Conservation (phyloP, 2,329 filamentous ascomycete species). For the Colletotrichum sojae region DNA sequence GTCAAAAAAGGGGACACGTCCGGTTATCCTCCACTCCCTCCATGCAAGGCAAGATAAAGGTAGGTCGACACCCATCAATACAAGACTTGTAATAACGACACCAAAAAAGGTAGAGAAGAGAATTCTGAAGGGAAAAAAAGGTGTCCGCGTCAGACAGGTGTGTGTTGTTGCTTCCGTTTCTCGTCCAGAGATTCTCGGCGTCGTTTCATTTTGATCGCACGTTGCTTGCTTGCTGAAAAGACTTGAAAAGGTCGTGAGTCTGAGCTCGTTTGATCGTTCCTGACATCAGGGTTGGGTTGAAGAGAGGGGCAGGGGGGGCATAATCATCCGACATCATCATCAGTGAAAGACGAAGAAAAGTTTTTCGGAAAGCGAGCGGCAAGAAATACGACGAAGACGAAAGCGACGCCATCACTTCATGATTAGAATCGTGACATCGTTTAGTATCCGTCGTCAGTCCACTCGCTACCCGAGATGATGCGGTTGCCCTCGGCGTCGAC, state of each 20-base stretch:
- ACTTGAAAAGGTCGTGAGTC: slow-evolving; percentile 8
- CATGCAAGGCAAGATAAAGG: neutral
- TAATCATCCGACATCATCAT: slow-evolving; percentile 41
- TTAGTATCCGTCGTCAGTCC: slow-evolving; percentile 75
- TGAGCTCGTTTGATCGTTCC: slow-evolving; percentile 27
- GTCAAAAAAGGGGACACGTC: neutral
- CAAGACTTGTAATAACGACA: slow-evolving; percentile 28
- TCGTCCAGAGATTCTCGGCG: slow-evolving; percentile 11
- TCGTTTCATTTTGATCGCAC: neutral
- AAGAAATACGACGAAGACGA: neutral
- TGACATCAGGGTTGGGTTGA: slow-evolving; percentile 12
- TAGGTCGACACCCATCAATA: neutral
- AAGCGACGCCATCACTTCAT: neutral
- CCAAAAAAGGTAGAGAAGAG: neutral
- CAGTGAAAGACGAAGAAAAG: slow-evolving; percentile 9
- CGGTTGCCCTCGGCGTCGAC: slow-evolving; percentile 73
- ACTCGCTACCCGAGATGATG: slow-evolving; percentile 75
- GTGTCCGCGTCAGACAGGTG: neutral
- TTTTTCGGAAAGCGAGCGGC: neutral
- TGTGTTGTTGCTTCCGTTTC: neutral
- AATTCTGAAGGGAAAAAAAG: neutral
- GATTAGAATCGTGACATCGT: slow-evolving; percentile 3
- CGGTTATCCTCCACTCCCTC: slow-evolving; percentile 2
- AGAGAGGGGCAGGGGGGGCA: neutral
- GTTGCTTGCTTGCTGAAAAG: slow-evolving; percentile 23